Conservation (phyloP, 805 yeast genomes). For the Metschnikowia cubensis region DNA sequence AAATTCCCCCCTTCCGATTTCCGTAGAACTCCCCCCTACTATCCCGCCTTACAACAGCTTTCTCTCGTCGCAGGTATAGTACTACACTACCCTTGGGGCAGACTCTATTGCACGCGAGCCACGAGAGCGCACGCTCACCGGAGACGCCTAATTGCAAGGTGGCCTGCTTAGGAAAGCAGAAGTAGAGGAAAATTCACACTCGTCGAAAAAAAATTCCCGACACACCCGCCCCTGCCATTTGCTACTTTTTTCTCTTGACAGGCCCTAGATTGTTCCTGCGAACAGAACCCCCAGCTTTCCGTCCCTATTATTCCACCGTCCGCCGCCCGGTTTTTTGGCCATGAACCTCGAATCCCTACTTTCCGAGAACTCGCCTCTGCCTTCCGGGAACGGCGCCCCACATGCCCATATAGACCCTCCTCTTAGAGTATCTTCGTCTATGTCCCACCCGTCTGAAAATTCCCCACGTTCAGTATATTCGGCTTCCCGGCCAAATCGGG, state of each 20-base stretch:
- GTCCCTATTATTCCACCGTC: not conserved
- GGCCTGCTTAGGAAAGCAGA: constrained; percentile 14
- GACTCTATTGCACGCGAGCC: constrained; percentile 5
- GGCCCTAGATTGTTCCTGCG: not conserved
- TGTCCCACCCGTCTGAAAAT: not conserved
- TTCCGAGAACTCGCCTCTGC: constrained; percentile 15
- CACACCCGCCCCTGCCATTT: constrained; percentile 7
- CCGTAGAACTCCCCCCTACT: not conserved
- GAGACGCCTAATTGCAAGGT: constrained; percentile 9
- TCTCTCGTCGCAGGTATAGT: not conserved
- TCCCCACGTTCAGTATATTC: not conserved
- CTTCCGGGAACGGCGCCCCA: not conserved
- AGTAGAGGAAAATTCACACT: constrained; percentile 13
- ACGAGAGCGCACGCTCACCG: constrained; percentile 17
- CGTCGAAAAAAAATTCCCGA: constrained; percentile 12
- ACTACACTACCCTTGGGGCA: not conserved
- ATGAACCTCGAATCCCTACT: constrained; percentile 21
- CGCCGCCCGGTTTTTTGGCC: constrained; percentile 4
- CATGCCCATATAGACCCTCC: not conserved
- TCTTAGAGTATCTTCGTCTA: not conserved
- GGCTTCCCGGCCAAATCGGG: not conserved
- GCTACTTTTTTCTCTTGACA: not conserved
- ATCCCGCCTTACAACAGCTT: not conserved
- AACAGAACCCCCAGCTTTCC: not conserved
- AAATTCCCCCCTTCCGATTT: not conserved